Evolutionary conservation across 2,329 filamentous ascomycete genomes (phyloP).

Genomic region (Colletotrichum chrysophilum): DNA sequence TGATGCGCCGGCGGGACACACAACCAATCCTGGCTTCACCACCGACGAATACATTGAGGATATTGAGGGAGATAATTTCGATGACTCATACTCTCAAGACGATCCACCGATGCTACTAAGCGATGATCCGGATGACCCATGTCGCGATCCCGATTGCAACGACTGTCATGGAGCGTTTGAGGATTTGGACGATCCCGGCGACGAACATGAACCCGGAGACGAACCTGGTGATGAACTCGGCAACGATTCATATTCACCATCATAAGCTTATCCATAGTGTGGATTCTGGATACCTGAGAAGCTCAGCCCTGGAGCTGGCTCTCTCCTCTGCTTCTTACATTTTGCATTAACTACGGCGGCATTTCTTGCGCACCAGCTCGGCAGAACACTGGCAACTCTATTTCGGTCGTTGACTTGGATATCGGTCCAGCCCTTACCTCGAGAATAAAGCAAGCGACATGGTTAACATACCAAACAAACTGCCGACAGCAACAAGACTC

Average conservation of each 20-base stretch:
- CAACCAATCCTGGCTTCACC: slow-evolving; percentile 41
- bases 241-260: background rate
- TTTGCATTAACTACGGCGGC: background rate
- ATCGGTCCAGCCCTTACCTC: background rate
- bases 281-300: background rate
- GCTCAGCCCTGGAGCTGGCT: background rate
- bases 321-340: background rate
- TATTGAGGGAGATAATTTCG: background rate
- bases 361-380: background rate
- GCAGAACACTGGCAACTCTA: background rate
- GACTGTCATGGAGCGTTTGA: background rate
- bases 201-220: background rate
- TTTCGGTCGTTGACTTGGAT: background rate
- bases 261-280: background rate
- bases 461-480: background rate
- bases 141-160: background rate
- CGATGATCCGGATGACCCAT: slow-evolving; percentile 16
- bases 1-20: slow-evolving; percentile 34
- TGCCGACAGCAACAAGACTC: background rate
- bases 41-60: slow-evolving; percentile 33
- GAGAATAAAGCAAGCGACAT: background rate
- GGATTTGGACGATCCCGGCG: slow-evolving; percentile 10
- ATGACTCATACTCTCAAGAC: slow-evolving; percentile 13
- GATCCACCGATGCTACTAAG: slow-evolving; percentile 12
- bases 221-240: background rate